phyloP scores from a whole-genome alignment of 1,284 basidiomycete genomes.

The Cryptococcus floricola region DNA sequence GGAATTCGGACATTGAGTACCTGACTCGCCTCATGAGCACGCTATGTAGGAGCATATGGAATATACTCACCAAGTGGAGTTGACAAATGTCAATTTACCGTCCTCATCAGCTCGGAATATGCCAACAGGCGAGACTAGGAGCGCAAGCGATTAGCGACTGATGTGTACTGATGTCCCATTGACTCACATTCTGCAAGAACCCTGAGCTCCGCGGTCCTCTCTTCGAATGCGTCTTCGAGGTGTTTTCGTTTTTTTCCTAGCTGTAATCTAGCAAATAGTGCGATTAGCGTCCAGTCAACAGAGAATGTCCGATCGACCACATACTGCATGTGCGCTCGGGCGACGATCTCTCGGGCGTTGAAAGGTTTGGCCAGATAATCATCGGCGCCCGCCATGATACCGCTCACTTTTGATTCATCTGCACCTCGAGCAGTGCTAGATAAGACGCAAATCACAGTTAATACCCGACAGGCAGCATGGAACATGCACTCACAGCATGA shows the following conservation, averaged over 20 bases:
- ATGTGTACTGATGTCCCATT: neutral
- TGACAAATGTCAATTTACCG: slow-evolving; percentile 37
- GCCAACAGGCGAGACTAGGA: slow-evolving; percentile 38
- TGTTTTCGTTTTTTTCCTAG: slow-evolving; percentile 38
- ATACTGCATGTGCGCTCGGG: slow-evolving; percentile 42
- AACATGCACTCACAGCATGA: slow-evolving; percentile 28
- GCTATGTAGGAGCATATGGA: neutral
- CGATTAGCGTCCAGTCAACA: slow-evolving; percentile 5
- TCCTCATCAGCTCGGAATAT: slow-evolving; percentile 38
- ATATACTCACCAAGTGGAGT: slow-evolving; percentile 27
- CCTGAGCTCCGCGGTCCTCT: slow-evolving; percentile 41
- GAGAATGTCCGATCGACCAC: slow-evolving; percentile 1
- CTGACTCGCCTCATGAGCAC: slow-evolving; percentile 6
- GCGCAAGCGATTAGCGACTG: neutral
- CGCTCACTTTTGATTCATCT: slow-evolving; percentile 38
- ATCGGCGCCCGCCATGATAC: slow-evolving; percentile 49
- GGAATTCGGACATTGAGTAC: slow-evolving; percentile 36
- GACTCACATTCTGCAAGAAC: slow-evolving; percentile 38
- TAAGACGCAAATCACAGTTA: slow-evolving; percentile 1
- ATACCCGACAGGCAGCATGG: neutral
- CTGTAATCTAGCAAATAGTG: slow-evolving; percentile 22
- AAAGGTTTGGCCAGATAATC: slow-evolving; percentile 47
- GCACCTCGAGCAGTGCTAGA: slow-evolving; percentile 34
- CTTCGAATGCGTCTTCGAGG: slow-evolving; percentile 40
- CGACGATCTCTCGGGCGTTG: slow-evolving; percentile 49